Evolutionary conservation across 345 rosid genomes (phyloP).

Genomic region (Angophora floribunda): DNA sequence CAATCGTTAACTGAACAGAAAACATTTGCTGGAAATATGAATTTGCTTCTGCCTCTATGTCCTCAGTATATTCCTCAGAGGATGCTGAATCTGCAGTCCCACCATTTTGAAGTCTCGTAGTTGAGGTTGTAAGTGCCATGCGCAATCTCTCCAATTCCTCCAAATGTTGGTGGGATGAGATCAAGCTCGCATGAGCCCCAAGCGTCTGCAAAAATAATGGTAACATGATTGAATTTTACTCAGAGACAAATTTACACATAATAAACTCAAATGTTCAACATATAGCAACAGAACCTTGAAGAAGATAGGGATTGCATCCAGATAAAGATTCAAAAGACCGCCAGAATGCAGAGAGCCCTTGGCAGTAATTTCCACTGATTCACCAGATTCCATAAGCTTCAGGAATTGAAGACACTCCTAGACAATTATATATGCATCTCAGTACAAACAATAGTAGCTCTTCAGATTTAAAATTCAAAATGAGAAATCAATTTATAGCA

Average conservation of each 20-base stretch:
- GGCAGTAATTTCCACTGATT: conserved; percentile 51
- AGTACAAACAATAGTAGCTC: background rate
- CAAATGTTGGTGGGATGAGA: conserved; percentile 38
- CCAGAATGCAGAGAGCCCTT: conserved; percentile 48
- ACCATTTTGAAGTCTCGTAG: conserved; percentile 62
- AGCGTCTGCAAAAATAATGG: conserved; percentile 37
- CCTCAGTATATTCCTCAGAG: conserved; percentile 63
- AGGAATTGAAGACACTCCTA: conserved; percentile 91
- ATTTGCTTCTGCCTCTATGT: conserved; percentile 90
- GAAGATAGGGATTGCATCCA: conserved; percentile 47
- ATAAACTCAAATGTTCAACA: background rate
- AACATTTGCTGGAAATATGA: conserved; percentile 95
- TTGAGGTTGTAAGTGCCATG: conserved; percentile 37
- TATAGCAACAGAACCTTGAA: conserved; percentile 44
- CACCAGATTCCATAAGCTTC: conserved; percentile 62
- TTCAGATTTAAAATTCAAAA: background rate
- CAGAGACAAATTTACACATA: background rate
- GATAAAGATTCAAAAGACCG: conserved; percentile 42
- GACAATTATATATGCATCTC: conserved; percentile 7
- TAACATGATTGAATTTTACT: background rate
- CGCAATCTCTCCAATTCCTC: conserved; percentile 74
- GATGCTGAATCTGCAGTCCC: conserved; percentile 53
- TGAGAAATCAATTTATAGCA: background rate
- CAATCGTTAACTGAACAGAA: conserved; percentile 74
- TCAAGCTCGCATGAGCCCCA: conserved; percentile 35